phyloP scores from a whole-genome alignment of 2,329 filamentous ascomycete genomes.

The Aspergillus unguis region DNA sequence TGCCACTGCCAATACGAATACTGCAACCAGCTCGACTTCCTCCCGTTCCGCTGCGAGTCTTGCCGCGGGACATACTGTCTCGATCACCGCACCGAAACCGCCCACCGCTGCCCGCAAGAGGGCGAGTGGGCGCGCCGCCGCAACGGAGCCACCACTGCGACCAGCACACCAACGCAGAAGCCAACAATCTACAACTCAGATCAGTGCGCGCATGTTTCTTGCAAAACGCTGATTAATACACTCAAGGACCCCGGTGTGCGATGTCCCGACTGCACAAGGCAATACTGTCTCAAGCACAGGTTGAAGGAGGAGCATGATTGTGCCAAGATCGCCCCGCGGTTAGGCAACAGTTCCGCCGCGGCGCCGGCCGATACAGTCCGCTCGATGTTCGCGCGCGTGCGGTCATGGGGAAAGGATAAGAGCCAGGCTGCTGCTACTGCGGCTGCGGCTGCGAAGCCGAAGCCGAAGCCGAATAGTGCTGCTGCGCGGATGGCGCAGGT shows the following conservation, averaged over 20 bases:
- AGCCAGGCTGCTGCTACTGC: conserved; percentile 61
- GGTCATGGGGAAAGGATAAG: conserved; percentile 76
- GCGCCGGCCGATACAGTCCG: conserved; percentile 60
- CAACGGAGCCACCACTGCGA: conserved; percentile 25
- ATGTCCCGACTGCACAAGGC: conserved; percentile 48
- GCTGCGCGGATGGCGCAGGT: conserved; percentile 66
- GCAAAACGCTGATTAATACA: conserved; percentile 54
- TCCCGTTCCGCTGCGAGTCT: conserved; percentile 90
- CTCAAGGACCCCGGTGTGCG: conserved; percentile 49
- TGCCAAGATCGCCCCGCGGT: conserved; percentile 64
- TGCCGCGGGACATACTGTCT: conserved; percentile 84
- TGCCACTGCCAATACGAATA: conserved; percentile 86
- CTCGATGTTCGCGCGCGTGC: conserved; percentile 72
- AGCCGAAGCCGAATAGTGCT: conserved; percentile 48
- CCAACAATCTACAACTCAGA: conserved; percentile 56
- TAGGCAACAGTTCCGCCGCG: conserved; percentile 44
- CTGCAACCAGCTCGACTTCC: conserved; percentile 93
- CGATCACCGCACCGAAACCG: conserved; percentile 82
- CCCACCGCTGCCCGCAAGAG: conserved; percentile 66
- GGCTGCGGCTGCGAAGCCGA: conserved; percentile 56
- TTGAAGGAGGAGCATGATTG: conserved; percentile 75
- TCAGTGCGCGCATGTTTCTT: conserved; percentile 48
- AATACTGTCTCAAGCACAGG: conserved; percentile 53
- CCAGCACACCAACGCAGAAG: conserved; percentile 40
- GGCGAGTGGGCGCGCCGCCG: conserved; percentile 60